phyloP scores from a whole-genome alignment of 108 stramenopile species.

The Pseudonitzschia delicatissima region DNA sequence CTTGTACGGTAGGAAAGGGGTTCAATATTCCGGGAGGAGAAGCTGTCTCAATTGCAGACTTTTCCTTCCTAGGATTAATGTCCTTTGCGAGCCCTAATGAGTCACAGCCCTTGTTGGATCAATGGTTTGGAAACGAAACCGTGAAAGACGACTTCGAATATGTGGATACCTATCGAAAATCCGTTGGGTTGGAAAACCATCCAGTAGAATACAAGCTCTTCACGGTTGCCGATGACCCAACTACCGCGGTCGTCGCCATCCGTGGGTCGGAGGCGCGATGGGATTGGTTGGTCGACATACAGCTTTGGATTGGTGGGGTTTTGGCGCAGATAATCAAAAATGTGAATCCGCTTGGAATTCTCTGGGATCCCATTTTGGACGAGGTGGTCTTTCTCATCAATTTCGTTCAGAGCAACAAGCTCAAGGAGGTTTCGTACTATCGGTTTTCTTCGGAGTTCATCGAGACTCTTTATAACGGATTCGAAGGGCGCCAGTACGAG shows the following conservation, averaged over 20 bases:
- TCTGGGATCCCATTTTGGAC: slow-evolving; percentile 50
- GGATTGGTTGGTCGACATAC: slow-evolving; percentile 54
- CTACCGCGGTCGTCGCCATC: slow-evolving; percentile 38
- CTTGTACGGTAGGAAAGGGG: slow-evolving; percentile 18
- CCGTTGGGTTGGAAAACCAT: neutral
- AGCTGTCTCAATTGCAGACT: slow-evolving; percentile 36
- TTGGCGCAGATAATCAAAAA: slow-evolving; percentile 40
- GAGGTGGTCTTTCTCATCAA: slow-evolving; percentile 20
- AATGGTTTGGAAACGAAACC: slow-evolving; percentile 50
- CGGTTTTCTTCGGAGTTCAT: slow-evolving; percentile 10
- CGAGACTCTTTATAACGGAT: slow-evolving; percentile 3
- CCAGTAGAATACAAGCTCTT: slow-evolving; percentile 54
- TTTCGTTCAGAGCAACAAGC: slow-evolving; percentile 10
- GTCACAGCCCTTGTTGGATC: slow-evolving; percentile 24
- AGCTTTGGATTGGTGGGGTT: slow-evolving; percentile 49
- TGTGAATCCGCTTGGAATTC: slow-evolving; percentile 46
- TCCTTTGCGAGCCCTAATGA: slow-evolving; percentile 29
- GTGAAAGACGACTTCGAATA: slow-evolving; percentile 46
- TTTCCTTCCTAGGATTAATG: slow-evolving; percentile 33
- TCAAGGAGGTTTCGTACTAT: slow-evolving; percentile 39
- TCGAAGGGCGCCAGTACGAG: slow-evolving; percentile 7
- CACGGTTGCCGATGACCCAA: slow-evolving; percentile 15
- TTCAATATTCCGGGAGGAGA: neutral
- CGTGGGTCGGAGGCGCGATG: slow-evolving; percentile 47
- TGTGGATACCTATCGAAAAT: slow-evolving; percentile 31